Base-by-base conservation (phyloP, 768 basidiomycete genomes). In the Leccinum boreale region DNA sequence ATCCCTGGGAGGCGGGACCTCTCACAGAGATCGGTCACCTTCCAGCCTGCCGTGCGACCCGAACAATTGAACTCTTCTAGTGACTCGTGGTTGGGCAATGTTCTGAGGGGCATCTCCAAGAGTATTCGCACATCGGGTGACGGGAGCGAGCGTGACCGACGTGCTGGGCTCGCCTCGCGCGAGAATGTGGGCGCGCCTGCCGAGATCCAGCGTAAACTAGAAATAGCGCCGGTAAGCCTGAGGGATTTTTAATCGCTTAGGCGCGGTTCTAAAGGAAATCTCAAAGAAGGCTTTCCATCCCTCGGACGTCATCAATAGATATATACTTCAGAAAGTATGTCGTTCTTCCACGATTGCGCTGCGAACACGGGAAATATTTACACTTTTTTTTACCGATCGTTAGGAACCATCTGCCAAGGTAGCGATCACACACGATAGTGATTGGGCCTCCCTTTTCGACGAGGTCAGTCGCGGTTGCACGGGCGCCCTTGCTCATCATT, bases 401-500 rank as follows among this genome's bases (percentile, higher is more conserved):
- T 29, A 68, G 67, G 60, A 59, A 46, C 63, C 68, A 15, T 59
- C 61, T 15, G 68, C 68, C 10, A 61, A 57, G 24, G 63, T 67
- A 33, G 67, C 65, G 3, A 62, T 68, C 14, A 68, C 65, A 3
- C 65, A 67, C n/a, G 67, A 68, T 28, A 56, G 33, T 21, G 61
- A 49, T 35, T 70, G 68, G 69, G 57, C 59, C 12, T 58, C 50
- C 2, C 24, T 69, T 15, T 65, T 67, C 1, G 62, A 59, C 15
- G 57, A 53, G 53, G 66, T 60, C 19, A 11, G 61, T 59, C 42
- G 11, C n/a, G 14, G 3, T 17, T 35, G 31, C 10, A 9, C 39
- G n/a, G 39, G 36, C 8, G 3, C n/a, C 9, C 4, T 39, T 39
- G n/a, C n/a, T 39, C n/a, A 17, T 17, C 36, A 2, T n/a, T 9